Conservation (phyloP, 2,329 filamentous ascomycete genomes). For the Alternaria panax region DNA sequence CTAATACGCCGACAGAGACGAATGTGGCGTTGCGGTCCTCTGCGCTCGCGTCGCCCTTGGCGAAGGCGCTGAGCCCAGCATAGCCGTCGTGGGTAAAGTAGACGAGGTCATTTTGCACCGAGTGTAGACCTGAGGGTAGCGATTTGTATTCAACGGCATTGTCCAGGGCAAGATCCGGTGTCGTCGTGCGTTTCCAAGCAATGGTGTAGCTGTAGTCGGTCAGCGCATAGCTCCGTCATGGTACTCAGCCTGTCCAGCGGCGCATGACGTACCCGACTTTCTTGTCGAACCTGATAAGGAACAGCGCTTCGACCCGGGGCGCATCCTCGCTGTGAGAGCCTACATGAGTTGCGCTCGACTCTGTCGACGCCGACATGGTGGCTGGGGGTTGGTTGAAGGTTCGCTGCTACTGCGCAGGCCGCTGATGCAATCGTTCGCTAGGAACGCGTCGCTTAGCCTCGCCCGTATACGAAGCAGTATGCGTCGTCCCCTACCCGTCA, state of each 20-base stretch:
- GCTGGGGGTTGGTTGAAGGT: slow-evolving; percentile 3
- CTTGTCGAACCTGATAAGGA: slow-evolving; percentile 90
- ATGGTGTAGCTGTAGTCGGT: slow-evolving; percentile 71
- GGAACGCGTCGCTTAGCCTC: slow-evolving; percentile 10
- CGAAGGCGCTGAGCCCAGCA: slow-evolving; percentile 90
- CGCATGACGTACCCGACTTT: slow-evolving; percentile 74
- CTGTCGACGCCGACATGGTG: slow-evolving; percentile 20
- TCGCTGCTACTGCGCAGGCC: slow-evolving; percentile 1
- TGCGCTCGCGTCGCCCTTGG: slow-evolving; percentile 81
- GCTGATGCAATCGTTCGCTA: slow-evolving; percentile 12
- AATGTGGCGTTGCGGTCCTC: slow-evolving; percentile 87
- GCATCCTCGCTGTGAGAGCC: slow-evolving; percentile 29
- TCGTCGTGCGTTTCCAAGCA: slow-evolving; percentile 79
- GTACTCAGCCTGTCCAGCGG: slow-evolving; percentile 1
- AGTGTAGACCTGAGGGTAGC: slow-evolving; percentile 89
- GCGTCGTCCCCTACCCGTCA: neutral
- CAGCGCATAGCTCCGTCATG: slow-evolving; percentile 10
- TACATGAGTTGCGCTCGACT: slow-evolving; percentile 42
- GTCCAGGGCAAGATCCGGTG: slow-evolving; percentile 75
- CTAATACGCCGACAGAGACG: slow-evolving; percentile 88
- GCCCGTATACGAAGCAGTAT: neutral
- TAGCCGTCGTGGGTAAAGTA: slow-evolving; percentile 90
- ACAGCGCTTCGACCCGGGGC: slow-evolving; percentile 70
- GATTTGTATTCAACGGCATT: slow-evolving; percentile 96
- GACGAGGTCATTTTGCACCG: slow-evolving; percentile 82